Base-by-base conservation (phyloP, 192 early-diverging fungal species). In the Backusella tuberculispora region DNA sequence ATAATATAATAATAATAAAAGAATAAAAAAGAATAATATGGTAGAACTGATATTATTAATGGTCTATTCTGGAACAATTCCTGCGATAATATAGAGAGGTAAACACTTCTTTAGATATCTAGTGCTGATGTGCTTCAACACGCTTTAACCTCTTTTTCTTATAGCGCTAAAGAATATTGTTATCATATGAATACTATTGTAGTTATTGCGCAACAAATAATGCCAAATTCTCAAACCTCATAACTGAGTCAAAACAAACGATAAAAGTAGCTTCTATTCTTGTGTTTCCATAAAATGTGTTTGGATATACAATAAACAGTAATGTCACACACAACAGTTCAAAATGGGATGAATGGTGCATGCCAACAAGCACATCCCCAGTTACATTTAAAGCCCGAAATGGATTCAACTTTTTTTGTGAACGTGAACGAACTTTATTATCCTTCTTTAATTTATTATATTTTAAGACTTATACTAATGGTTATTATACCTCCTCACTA, bases 401-500 rank as follows among this genome's bases (percentile, higher is more conserved):
- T 9, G 6, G 3, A 53, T 8, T 53, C n/a, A 9, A n/a, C 2
- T 9, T 46, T 9, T 10, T 45, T 45, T 46, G 2, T 21, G 29
- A 34, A 34, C 29, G 48, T 50, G n/a, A 5, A 17, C 19, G 21
- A 13, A 13, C 19, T 0, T 21, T 56, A 24, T 56, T 9, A 43
- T 56, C 6, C 24, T 12, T 56, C 21, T 56, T 26, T 56, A 6
- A 43, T 24, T 21, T 24, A 24, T 9, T 21, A 24, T 56, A 56
- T 56, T 56, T 53, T 53, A 53, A 53, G 48, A 53, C 48, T 53
- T 56, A 10, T 5, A 9, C 8, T 43, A 43, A 56, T 60, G 53
- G 53, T 24, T 26, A 60, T 60, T 60, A 60, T 60, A 60, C 53
- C 53, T 60, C 53, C 21, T 26, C 67, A 76, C 56, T 76, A 76